phyloP scores from a whole-genome alignment of 305 asterid species.

The Plantago lanceolata region DNA sequence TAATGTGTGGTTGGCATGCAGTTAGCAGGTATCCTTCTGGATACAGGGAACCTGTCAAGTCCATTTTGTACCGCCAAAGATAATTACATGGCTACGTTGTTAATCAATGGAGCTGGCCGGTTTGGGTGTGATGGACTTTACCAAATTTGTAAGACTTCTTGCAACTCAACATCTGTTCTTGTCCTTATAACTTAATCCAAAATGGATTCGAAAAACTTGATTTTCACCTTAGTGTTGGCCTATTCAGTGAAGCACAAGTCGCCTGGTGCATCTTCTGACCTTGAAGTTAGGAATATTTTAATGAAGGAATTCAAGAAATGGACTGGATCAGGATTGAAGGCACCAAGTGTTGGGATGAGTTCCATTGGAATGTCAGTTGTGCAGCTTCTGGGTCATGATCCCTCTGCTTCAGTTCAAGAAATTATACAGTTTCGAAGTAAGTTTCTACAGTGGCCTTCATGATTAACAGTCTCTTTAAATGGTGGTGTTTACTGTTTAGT shows the following conservation, averaged over 20 bases:
- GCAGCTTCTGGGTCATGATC: slow-evolving; percentile 56
- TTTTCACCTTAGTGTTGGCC: not conserved
- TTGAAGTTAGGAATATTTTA: slow-evolving; percentile 48
- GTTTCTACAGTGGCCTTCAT: not conserved
- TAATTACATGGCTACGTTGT: slow-evolving; percentile 69
- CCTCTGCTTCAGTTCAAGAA: slow-evolving; percentile 43
- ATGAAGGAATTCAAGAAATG: slow-evolving; percentile 62
- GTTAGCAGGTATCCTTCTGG: slow-evolving; percentile 80
- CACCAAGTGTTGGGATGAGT: slow-evolving; percentile 63
- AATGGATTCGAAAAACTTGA: slow-evolving; percentile 2
- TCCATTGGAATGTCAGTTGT: slow-evolving; percentile 65
- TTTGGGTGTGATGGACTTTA: slow-evolving; percentile 73
- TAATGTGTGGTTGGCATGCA: slow-evolving; percentile 30
- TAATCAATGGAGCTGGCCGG: slow-evolving; percentile 79
- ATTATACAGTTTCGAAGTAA: slow-evolving; percentile 59
- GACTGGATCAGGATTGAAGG: slow-evolving; percentile 40
- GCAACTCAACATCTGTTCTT: not conserved
- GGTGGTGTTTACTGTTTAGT: not conserved
- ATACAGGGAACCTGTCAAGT: slow-evolving; percentile 60
- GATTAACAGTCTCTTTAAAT: slow-evolving; percentile 8
- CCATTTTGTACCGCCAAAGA: slow-evolving; percentile 56
- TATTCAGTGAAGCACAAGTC: slow-evolving; percentile 53
- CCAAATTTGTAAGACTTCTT: slow-evolving; percentile 50
- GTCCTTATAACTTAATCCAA: slow-evolving; percentile 7
- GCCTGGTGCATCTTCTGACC: slow-evolving; percentile 37